Conservation (phyloP, 2,329 filamentous ascomycete genomes). For the Pseudodiploospora longispora region DNA sequence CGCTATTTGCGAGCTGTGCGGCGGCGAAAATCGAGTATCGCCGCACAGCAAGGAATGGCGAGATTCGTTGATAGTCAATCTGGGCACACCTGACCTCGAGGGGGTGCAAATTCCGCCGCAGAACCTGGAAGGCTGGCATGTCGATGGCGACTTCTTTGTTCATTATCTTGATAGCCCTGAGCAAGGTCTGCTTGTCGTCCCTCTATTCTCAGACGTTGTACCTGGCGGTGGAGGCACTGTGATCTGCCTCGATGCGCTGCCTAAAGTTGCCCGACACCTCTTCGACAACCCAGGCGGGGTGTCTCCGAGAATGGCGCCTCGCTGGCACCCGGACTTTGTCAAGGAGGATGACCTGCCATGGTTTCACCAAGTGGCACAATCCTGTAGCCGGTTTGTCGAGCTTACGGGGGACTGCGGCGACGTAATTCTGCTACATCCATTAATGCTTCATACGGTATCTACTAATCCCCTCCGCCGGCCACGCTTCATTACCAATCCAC, state of each 20-base stretch:
- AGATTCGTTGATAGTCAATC: constrained; percentile 62
- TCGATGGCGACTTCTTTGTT: constrained; percentile 65
- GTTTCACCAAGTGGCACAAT: constrained; percentile 30
- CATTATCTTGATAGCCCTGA: constrained; percentile 65
- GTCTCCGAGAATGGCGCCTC: constrained; percentile 54
- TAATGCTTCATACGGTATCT: constrained; percentile 50
- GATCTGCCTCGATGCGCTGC: constrained; percentile 51
- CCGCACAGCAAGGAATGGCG: constrained; percentile 48
- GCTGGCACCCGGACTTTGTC: constrained; percentile 39
- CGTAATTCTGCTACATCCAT: constrained; percentile 48
- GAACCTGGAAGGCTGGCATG: constrained; percentile 54
- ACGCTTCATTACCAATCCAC: constrained; percentile 27
- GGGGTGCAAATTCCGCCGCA: constrained; percentile 41
- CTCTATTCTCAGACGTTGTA: constrained; percentile 56
- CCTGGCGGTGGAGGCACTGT: constrained; percentile 55
- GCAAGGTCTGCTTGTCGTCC: constrained; percentile 60
- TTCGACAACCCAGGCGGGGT: constrained; percentile 57
- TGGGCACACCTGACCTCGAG: constrained; percentile 48
- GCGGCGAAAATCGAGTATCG: constrained; percentile 49
- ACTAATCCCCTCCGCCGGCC: constrained; percentile 20
- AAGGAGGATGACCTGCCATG: constrained; percentile 36
- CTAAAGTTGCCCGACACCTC: constrained; percentile 47
- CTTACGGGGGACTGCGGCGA: constrained; percentile 44
- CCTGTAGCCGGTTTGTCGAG: constrained; percentile 43
- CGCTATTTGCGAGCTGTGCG: constrained; percentile 58